Conservation (phyloP, 2,329 filamentous ascomycete genomes). For the Colletotrichum spaethianum region DNA sequence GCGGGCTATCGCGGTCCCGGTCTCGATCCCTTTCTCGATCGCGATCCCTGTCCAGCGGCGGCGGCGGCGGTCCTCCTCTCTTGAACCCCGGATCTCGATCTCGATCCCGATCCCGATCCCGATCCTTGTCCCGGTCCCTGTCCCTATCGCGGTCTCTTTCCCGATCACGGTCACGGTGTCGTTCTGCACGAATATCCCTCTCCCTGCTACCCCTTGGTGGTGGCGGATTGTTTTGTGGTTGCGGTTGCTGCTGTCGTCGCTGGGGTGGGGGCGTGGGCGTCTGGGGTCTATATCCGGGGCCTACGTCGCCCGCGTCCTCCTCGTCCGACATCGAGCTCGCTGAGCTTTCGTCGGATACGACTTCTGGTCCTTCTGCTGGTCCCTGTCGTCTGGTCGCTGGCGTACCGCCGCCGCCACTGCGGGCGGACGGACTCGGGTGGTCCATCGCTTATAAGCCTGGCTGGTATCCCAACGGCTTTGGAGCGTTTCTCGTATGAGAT, state of each 20-base stretch:
- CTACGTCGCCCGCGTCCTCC: conserved; percentile 9
- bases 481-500: conserved; percentile 1
- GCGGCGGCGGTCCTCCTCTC: neutral
- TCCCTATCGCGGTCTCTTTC: conserved; percentile 33
- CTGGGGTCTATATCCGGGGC: conserved; percentile 33
- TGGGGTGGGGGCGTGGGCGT: conserved; percentile 35
- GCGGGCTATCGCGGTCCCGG: conserved; percentile 41
- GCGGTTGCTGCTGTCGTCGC: neutral
- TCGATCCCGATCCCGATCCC: conserved; percentile 13
- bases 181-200: conserved; percentile 17
- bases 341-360: conserved; percentile 16
- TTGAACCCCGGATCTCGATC: conserved; percentile 8
- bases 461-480: neutral
- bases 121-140: conserved; percentile 36
- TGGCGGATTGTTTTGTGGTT: conserved; percentile 3
- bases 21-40: conserved; percentile 37
- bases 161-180: conserved; percentile 24
- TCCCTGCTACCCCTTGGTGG: conserved; percentile 26
- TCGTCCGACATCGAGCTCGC: conserved; percentile 36
- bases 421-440: conserved; percentile 20
- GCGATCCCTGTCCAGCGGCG: conserved; percentile 30
- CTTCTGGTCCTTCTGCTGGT: conserved; percentile 6
- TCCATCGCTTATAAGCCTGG: conserved; percentile 13
- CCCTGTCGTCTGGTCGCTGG: conserved; percentile 20
- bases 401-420: conserved; percentile 23